Evolutionary conservation across 345 rosid species (phyloP), one percentile per base, ranked within the genome.

Genomic region (Limnanthes douglasii): DNA sequence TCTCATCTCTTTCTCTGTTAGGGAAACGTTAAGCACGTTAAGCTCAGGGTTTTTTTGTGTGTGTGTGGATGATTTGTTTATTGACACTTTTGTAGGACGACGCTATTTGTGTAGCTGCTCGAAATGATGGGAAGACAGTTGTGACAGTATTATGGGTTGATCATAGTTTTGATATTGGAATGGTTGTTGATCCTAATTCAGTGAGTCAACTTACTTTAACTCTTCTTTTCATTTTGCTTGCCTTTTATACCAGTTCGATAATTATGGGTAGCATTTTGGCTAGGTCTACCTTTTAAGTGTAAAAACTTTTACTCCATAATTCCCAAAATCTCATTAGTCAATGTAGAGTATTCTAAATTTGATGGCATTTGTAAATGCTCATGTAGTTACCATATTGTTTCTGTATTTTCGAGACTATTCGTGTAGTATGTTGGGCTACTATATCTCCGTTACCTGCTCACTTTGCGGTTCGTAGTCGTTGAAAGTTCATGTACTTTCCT

Each of bases 101-200:
- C 69, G 74, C 96, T 8, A 18, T 55, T 10, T 85, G 94, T 54
- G 71, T 54, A 25, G 52, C 74, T 37, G 94, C 96, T 43, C 71
- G 88, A 48, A 57, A 41, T n/a, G 70, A 66, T 40, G 83, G 94
- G 24, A 92, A 78, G 39, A 64, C 57, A 9, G 62, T 92, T 33
- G 83, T 80, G 20, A 80, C 78, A 0, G 66, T 66, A 3, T 56
- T 80, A 37, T 92, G 99, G 96, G 93, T 92, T 38, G 70, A 81
- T 57, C 94, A 81, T 51, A 60, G 93, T 57, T 61, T 57, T 35
- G 94, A 81, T 39, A 25, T 51, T 43, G 96, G 93, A 53, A 48
- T 71, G 69, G 63, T 66, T 9, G 62, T 67, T 13, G 85, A 92
- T 59, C 51, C 74, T 2, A 50, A 73, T 41, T 79, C 84, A 27